Conservation (phyloP, 2,329 filamentous ascomycete species). For the Didymella pinodella region DNA sequence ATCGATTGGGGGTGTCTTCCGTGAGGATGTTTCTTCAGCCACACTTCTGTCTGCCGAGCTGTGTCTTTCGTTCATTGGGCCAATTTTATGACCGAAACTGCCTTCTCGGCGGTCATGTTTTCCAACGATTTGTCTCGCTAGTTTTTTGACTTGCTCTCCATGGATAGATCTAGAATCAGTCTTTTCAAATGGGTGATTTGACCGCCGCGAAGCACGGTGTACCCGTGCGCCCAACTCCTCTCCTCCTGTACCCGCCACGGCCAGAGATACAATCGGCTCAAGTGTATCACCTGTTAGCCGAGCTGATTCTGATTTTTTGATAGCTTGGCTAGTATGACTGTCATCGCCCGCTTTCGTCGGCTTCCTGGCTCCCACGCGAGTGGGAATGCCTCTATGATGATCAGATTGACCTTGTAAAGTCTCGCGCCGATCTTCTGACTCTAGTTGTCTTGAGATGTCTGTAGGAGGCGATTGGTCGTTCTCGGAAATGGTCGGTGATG, state of each 20-base stretch:
- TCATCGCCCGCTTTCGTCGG: neutral
- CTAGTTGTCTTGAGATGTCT: neutral
- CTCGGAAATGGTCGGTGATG: neutral
- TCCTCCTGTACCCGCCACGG: neutral
- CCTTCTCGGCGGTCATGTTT: neutral
- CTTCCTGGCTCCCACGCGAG: too few species aligned
- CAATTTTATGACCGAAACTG: neutral
- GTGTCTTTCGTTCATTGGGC: neutral
- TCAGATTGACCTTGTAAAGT: neutral
- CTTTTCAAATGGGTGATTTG: neutral
- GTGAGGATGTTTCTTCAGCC: too few species aligned
- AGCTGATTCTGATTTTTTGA: neutral
- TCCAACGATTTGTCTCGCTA: too few species aligned
- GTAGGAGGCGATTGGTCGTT: neutral
- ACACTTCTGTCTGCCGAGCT: neutral
- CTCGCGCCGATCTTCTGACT: neutral
- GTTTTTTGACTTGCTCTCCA: neutral
- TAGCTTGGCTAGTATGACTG: neutral
- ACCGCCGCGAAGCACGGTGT: neutral
- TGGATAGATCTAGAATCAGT: neutral
- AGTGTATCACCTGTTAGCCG: neutral
- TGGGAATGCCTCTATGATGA: neutral
- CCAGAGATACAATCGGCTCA: neutral
- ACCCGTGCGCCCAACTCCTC: too few species aligned
- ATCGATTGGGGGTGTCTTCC: neutral